phyloP scores from a whole-genome alignment of 1,139 yeast genomes.

The Candida tetrigidarum region DNA sequence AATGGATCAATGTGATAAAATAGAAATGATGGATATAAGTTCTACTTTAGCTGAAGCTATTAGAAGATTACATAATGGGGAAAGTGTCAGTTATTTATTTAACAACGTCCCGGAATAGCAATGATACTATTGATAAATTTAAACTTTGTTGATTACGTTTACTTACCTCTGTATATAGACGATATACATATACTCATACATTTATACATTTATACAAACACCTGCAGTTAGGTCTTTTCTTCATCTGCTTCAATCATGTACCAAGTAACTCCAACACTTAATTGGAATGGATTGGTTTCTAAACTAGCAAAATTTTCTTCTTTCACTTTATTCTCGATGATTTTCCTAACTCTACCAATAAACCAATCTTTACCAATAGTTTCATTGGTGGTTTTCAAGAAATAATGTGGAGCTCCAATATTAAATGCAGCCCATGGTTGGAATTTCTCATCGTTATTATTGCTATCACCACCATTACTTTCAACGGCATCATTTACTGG shows the following conservation, averaged over 20 bases:
- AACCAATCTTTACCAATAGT: conserved; percentile 61
- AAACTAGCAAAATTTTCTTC: conserved; percentile 34
- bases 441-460: conserved; percentile 24
- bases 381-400: conserved; percentile 45
- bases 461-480: too few species aligned
- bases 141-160: too few species aligned
- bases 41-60: conserved; percentile 96
- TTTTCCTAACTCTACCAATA: conserved; percentile 60
- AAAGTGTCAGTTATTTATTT: conserved; percentile 89
- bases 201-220: too few species aligned
- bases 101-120: conserved; percentile 56
- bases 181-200: conserved; percentile 1
- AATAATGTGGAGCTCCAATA: conserved; percentile 78
- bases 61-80: conserved; percentile 96
- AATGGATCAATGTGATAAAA: conserved; percentile 66
- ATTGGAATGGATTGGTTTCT: conserved; percentile 50
- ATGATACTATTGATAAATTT: too few species aligned
- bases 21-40: conserved; percentile 83
- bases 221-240: conserved; percentile 9
- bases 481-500: conserved; percentile 3
- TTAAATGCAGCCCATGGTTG: conserved; percentile 91
- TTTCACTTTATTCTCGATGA: conserved; percentile 52
- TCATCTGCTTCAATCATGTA: conserved; percentile 51
- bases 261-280: conserved; percentile 55
- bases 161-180: too few species aligned